Evolutionary conservation across 768 basidiomycete species (phyloP).

Genomic region (Mycena polygramma): DNA sequence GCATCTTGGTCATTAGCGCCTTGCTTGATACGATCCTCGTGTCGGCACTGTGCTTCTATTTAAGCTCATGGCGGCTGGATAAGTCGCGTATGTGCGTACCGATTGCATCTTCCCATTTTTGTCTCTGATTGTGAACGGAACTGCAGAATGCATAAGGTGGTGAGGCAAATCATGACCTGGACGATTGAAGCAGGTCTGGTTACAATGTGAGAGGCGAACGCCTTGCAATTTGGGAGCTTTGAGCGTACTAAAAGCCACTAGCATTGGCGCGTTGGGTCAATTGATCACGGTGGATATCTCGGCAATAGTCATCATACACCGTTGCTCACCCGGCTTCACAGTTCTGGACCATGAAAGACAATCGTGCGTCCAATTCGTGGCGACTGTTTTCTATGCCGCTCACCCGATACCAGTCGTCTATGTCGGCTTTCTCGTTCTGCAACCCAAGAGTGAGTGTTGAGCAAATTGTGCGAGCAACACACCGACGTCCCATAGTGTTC

Average conservation of each 20-base stretch:
- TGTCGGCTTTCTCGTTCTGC: slow-evolving; percentile 7
- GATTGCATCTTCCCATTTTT: too few species aligned
- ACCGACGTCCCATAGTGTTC: neutral
- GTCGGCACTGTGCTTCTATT: neutral
- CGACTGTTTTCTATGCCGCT: neutral
- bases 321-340: neutral
- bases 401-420: neutral
- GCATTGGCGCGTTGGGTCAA: neutral
- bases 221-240: too few species aligned
- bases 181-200: neutral
- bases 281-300: neutral
- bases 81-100: neutral
- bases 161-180: slow-evolving; percentile 19
- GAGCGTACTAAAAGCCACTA: neutral
- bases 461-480: neutral
- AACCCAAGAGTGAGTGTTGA: slow-evolving; percentile 5
- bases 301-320: too few species aligned
- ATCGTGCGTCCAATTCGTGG: neutral
- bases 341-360: slow-evolving; percentile 14
- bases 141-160: slow-evolving; percentile 2
- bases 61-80: slow-evolving; percentile 6
- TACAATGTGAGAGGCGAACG: neutral
- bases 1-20: slow-evolving; percentile 1
- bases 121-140: too few species aligned
- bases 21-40: neutral